phyloP scores from a whole-genome alignment of 1,139 yeast species.

The Pneumocystis sp. region DNA sequence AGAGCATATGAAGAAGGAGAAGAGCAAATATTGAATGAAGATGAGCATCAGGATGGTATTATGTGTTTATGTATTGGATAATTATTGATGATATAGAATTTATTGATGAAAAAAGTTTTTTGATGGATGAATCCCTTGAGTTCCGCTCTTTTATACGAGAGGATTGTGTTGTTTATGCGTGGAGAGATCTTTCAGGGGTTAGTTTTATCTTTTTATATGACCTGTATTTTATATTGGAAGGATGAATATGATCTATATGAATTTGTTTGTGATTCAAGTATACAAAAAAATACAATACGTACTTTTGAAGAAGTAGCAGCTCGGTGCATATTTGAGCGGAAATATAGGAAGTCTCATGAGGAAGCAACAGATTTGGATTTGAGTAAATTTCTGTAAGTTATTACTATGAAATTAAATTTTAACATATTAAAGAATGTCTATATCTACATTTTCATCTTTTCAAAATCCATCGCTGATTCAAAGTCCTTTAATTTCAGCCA shows the following conservation, averaged over 20 bases:
- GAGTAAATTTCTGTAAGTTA: slow-evolving; percentile 33
- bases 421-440: neutral
- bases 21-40: slow-evolving; percentile 26
- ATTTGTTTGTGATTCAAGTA: slow-evolving; percentile 55
- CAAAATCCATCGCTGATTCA: slow-evolving; percentile 7
- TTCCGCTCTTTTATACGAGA: slow-evolving; percentile 32
- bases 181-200: slow-evolving; percentile 65
- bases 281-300: slow-evolving; percentile 42
- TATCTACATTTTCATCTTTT: slow-evolving; percentile 8
- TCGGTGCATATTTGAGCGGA: slow-evolving; percentile 63
- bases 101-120: slow-evolving; percentile 50
- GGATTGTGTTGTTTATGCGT: slow-evolving; percentile 43
- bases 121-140: slow-evolving; percentile 48
- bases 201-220: neutral
- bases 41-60: slow-evolving; percentile 32
- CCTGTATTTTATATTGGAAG: slow-evolving; percentile 1
- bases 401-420: neutral
- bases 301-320: slow-evolving; percentile 49
- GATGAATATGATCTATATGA: slow-evolving; percentile 79
- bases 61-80: slow-evolving; percentile 15
- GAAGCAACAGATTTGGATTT: slow-evolving; percentile 36
- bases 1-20: slow-evolving; percentile 59
- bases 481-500: slow-evolving; percentile 5
- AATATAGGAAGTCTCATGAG: slow-evolving; percentile 43
- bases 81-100: slow-evolving; percentile 28